Percentiles rank a stretch among this genome's conserved stretches.
phyloP scores from a whole-genome alignment of 345 rosid species.

The Rhizophora apiculata region DNA sequence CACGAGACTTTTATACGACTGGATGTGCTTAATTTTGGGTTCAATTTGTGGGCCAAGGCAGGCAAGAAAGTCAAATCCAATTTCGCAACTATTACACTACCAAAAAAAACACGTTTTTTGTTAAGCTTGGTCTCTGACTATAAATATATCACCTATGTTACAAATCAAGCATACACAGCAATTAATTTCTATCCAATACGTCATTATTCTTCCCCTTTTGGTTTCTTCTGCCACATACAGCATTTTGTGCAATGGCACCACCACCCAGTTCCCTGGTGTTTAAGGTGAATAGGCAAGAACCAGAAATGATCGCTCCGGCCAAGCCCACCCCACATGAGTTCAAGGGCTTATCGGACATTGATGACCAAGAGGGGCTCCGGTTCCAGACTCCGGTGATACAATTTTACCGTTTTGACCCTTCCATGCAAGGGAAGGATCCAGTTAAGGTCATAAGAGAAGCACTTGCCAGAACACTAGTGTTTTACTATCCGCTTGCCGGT shows the following conservation, averaged over 20 bases:
- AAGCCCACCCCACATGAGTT: conserved; percentile 24
- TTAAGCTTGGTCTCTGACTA: not conserved
- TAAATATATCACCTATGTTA: not conserved
- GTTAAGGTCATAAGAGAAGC: conserved; percentile 9
- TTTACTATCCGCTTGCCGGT: conserved; percentile 23
- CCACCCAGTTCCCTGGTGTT: conserved; percentile 5
- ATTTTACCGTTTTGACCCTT: conserved; percentile 1
- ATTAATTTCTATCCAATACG: no score
- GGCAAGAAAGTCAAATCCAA: not conserved
- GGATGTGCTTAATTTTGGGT: no score
- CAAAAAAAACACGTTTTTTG: not conserved
- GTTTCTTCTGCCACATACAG: not conserved
- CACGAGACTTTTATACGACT: no score
- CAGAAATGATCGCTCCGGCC: conserved; percentile 1
- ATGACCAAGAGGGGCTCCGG: conserved; percentile 21
- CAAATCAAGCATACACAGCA: not conserved
- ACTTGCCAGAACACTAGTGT: conserved; percentile 12
- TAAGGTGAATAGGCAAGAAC: conserved; percentile 17
- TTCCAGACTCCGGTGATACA: conserved; percentile 12
- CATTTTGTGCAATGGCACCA: conserved; percentile 7
- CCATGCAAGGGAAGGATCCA: conserved; percentile 11
- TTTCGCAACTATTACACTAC: not conserved
- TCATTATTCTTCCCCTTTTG: not conserved
- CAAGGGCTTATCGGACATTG: conserved; percentile 22
- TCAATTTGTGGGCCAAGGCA: not conserved